Evolutionary conservation across 148 eudicot genomes (phyloP).

Genomic region (Heliosperma pusillum): DNA sequence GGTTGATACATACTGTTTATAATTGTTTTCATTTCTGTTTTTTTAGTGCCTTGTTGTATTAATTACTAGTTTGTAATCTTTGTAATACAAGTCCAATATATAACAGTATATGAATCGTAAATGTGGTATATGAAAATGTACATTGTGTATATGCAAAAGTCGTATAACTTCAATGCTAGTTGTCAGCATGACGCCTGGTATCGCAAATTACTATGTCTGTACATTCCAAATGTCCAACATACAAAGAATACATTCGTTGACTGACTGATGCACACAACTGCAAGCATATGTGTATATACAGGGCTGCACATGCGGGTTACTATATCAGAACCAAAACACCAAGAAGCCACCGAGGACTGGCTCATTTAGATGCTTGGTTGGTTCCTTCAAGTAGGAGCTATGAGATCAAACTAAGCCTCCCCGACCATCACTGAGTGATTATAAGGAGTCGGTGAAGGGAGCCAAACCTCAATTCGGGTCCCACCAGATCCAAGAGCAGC

Average conservation of each 20-base stretch:
- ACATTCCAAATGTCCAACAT: background rate
- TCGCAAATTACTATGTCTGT: background rate
- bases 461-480: conserved; percentile 85
- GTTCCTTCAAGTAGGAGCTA: background rate
- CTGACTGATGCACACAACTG: background rate
- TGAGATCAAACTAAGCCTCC: conserved; percentile 19
- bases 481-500: conserved; percentile 72
- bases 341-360: conserved; percentile 1
- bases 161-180: no score
- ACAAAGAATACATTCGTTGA: conserved; percentile 3
- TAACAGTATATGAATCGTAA: no score
- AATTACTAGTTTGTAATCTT: no score
- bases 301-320: background rate
- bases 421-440: conserved; percentile 21
- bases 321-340: background rate
- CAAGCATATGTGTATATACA: conserved; percentile 11
- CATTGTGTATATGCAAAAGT: no score
- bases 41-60: no score
- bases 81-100: no score
- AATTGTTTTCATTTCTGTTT: no score
- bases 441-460: conserved; percentile 54
- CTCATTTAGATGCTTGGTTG: background rate
- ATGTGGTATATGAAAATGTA: no score
- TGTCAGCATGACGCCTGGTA: background rate
- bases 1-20: no score